Conservation (phyloP, 2,329 filamentous ascomycete genomes). For the Paecilomyces variotii region DNA sequence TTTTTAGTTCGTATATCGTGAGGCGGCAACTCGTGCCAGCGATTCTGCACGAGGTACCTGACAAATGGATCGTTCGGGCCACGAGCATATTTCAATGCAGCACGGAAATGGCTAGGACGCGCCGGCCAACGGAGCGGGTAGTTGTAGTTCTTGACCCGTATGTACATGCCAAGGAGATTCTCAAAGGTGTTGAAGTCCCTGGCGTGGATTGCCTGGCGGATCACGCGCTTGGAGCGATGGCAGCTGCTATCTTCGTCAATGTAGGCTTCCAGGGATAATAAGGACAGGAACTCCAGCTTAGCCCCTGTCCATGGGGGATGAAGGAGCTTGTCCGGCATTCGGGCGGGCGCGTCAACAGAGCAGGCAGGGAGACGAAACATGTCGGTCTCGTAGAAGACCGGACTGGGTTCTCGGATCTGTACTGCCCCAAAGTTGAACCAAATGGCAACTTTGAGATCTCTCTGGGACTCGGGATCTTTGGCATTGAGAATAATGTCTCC, state of each 20-base stretch:
- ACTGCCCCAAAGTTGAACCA: slow-evolving; percentile 32
- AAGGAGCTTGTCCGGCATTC: slow-evolving; percentile 33
- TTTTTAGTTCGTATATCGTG: slow-evolving; percentile 14
- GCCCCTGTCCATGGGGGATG: slow-evolving; percentile 28
- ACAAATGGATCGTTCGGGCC: slow-evolving; percentile 27
- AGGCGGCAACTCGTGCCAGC: slow-evolving; percentile 24
- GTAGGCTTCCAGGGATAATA: slow-evolving; percentile 29
- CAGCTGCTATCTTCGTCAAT: slow-evolving; percentile 26
- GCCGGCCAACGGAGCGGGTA: slow-evolving; percentile 27
- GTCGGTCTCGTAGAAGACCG: slow-evolving; percentile 22
- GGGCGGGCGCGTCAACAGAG: slow-evolving; percentile 15
- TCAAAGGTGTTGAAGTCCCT: slow-evolving; percentile 26
- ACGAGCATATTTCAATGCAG: slow-evolving; percentile 21
- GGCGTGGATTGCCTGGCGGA: slow-evolving; percentile 27
- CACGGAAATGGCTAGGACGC: slow-evolving; percentile 21
- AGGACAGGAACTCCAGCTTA: slow-evolving; percentile 30
- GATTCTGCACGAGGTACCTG: slow-evolving; percentile 19
- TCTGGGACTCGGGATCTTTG: slow-evolving; percentile 4
- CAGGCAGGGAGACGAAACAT: slow-evolving; percentile 28
- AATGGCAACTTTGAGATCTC: slow-evolving; percentile 23
- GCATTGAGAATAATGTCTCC: slow-evolving; percentile 23
- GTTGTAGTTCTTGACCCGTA: slow-evolving; percentile 23
- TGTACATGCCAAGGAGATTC: slow-evolving; percentile 20
- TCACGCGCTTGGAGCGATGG: slow-evolving; percentile 22
- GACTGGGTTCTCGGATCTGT: slow-evolving; percentile 21